Base-by-base conservation (phyloP, 2,329 filamentous ascomycete species). In the Lachnellula arida region DNA sequence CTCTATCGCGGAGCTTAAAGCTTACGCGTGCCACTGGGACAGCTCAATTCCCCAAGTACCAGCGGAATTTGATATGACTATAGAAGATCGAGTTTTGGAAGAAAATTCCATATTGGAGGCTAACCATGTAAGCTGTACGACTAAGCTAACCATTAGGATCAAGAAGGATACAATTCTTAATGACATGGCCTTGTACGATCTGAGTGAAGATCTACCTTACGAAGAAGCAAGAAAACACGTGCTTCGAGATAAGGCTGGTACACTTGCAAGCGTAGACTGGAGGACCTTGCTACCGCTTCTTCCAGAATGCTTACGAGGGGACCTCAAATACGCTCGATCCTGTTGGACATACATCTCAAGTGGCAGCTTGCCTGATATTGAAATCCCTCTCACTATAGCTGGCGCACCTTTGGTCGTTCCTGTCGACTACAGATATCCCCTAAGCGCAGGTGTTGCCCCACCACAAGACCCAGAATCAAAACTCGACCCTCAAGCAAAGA, bases 321-420 rank as follows among this genome's bases (percentile, higher is more conserved):
- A 52, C 32, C 23, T 52, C 28, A 32, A 46, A 35, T 52, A 52
- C 19, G 22, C 14, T 15, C 11, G 15, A 44, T 46, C 15, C 28
- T 52, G 49, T n/a, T 52, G 49, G 49, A 52, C 39, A 14, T 52
- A 19, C 37, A 52, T 39, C 22, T n/a, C 49, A 22, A 46, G 49
- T 25, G 17, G 17, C 19, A 34, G 32, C 19, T n/a, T 52, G 23
- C 49, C 37, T 9, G 25, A 32, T 9, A 32, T 34, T 44, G 23
- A 34, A 15, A 44, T 48, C 22, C 51, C 51, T 39, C 42, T 48
- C 3, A 54, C 51, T 9, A 54, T 54, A 22, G 43, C 51, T 14
- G 51, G 44, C 14, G 14, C 12, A 12, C 51, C 51, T 5, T 28
- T 54, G 25, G 40, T 54, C 8, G 40, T 54, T 35, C 51, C 51